A percentile compares a stretch with the other conserved stretches of the same genome.
These are phyloP conservation scores for Cladorrhinum samala DNA, from an alignment of 495 filamentous ascomycete species.

Conservation along the genomic window DNA sequence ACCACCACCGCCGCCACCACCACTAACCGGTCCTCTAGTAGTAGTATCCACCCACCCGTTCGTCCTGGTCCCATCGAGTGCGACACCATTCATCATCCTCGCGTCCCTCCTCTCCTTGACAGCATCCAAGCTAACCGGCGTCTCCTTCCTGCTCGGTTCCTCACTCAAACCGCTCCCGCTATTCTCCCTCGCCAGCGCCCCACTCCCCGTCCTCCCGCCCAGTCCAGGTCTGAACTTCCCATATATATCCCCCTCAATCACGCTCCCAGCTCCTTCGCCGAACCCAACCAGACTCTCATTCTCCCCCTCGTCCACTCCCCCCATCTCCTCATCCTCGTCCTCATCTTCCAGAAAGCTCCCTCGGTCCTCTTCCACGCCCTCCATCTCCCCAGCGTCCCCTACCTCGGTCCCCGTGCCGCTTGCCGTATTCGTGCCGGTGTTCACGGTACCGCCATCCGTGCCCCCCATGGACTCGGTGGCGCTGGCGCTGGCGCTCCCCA, in stretches of 20 bases:
- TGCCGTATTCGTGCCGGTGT: constrained; percentile 38
- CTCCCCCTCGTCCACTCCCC: constrained; percentile 69
- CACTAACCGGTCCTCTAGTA: constrained; percentile 17
- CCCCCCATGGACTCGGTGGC: constrained; percentile 35
- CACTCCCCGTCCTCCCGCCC: constrained; percentile 1
- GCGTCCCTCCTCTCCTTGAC: constrained; percentile 38
- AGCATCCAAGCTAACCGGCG: constrained; percentile 35
- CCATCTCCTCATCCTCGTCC: constrained; percentile 40
- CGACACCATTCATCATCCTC: constrained; percentile 40
- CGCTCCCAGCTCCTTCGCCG: constrained; percentile 80
- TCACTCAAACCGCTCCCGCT: background rate
- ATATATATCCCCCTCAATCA: constrained; percentile 65
- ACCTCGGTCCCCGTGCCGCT: background rate
- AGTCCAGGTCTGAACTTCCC: constrained; percentile 27
- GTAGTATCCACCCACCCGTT: background rate
- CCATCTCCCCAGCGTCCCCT: constrained; percentile 12
- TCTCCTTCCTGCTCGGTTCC: constrained; percentile 25
- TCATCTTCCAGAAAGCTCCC: constrained; percentile 35
- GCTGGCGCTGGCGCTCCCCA: constrained; percentile 68
- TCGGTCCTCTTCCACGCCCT: constrained; percentile 49
- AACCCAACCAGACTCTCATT: constrained; percentile 71
- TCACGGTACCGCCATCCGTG: constrained; percentile 50
- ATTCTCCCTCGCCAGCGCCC: background rate
- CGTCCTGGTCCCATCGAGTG: too few species aligned
- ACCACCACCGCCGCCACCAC: constrained; percentile 29